phyloP scores from a whole-genome alignment of 352 stramenopile species.

The Pythium apleroticum region DNA sequence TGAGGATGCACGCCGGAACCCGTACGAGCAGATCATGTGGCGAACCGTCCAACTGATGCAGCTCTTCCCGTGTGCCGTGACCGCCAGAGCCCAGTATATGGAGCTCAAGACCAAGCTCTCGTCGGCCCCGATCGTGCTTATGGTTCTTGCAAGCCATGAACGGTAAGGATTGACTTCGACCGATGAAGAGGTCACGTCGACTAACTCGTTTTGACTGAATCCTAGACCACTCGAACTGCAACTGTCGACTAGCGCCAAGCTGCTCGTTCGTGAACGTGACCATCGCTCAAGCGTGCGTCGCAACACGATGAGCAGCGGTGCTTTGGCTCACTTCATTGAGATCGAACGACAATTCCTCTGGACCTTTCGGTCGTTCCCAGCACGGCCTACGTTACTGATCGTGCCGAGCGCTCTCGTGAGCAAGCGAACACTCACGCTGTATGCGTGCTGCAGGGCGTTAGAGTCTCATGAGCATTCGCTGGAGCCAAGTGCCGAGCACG shows the following conservation, averaged over 20 bases:
- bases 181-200: neutral
- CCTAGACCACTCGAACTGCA: conserved; percentile 44
- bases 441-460: conserved; percentile 36
- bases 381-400: conserved; percentile 36
- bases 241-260: conserved; percentile 46
- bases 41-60: conserved; percentile 33
- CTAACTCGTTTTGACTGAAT: neutral
- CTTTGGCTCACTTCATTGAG: conserved; percentile 39
- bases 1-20: neutral
- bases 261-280: conserved; percentile 40
- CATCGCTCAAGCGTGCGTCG: conserved; percentile 28
- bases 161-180: conserved; percentile 31
- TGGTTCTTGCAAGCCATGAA: conserved; percentile 46
- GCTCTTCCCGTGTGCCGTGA: conserved; percentile 39
- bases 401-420: conserved; percentile 44
- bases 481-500: neutral
- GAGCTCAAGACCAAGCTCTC: conserved; percentile 52
- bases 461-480: conserved; percentile 26
- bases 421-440: conserved; percentile 37
- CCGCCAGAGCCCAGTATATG: conserved; percentile 35
- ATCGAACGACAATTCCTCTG: conserved; percentile 46
- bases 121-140: conserved; percentile 38
- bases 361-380: conserved; percentile 41
- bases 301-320: conserved; percentile 29
- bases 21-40: conserved; percentile 31